Evolutionary conservation across 2,329 filamentous ascomycete genomes (phyloP).

Genomic region (Pezicula carpinea): DNA sequence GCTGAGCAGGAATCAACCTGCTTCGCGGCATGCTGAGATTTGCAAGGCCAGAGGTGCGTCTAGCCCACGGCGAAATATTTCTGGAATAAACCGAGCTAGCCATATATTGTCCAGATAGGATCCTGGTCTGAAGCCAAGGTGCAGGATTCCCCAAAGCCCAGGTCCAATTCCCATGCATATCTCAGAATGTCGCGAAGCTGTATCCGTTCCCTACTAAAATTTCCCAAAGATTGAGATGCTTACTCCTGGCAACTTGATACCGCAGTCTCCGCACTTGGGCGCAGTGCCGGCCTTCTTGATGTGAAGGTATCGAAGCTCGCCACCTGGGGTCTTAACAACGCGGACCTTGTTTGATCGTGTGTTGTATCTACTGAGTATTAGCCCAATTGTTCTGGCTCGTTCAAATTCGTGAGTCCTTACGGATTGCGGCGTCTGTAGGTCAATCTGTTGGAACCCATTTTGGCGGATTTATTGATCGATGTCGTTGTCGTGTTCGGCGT

Average conservation of each 20-base stretch:
- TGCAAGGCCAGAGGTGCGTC: too few species aligned
- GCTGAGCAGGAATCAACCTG: neutral
- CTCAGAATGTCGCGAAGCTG: neutral
- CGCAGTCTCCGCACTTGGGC: constrained; percentile 99
- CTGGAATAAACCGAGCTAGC: too few species aligned
- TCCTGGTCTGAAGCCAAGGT: too few species aligned
- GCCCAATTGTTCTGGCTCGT: constrained; percentile 3
- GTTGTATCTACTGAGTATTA: constrained; percentile 71
- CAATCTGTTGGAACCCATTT: constrained; percentile 48
- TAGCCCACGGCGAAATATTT: too few species aligned
- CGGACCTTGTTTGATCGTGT: constrained; percentile 96
- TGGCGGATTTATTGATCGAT: constrained; percentile 27
- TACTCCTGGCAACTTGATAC: constrained; percentile 95
- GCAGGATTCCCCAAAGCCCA: too few species aligned
- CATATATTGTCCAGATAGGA: too few species aligned
- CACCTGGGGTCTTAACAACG: constrained; percentile 93
- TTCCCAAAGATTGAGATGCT: constrained; percentile 44
- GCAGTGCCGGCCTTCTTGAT: constrained; percentile 99
- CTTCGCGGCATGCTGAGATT: too few species aligned
- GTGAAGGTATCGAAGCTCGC: constrained; percentile 92
- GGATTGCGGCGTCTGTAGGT: constrained; percentile 64
- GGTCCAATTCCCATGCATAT: too few species aligned
- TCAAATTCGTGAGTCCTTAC: constrained; percentile 43
- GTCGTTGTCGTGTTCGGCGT: constrained; percentile 10
- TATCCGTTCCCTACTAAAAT: neutral